Evolutionary conservation across 306 rosid species (phyloP).

Genomic region (Acacia crassicarpa): DNA sequence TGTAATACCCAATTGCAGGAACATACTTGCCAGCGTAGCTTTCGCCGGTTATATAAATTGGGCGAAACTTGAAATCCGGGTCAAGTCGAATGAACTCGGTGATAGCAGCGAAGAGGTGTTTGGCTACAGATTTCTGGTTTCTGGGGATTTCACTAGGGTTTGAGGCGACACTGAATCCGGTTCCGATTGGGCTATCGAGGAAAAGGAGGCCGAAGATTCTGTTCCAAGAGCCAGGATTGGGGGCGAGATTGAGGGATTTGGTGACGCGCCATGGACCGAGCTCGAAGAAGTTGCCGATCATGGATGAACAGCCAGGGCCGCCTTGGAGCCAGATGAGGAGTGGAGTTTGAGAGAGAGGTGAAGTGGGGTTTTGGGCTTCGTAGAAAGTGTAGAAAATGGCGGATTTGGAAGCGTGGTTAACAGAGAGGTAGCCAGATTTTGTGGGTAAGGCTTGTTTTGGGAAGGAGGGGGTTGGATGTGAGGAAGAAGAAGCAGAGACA

Average conservation of each 20-base stretch:
- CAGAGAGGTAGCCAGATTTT: constrained; percentile 70
- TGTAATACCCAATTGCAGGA: not conserved
- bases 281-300: not conserved
- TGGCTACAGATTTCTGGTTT: constrained; percentile 33
- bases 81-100: not conserved
- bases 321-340: not conserved
- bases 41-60: not conserved
- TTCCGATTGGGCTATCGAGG: constrained; percentile 78
- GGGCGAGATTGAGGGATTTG: constrained; percentile 37
- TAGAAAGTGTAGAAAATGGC: constrained; percentile 79
- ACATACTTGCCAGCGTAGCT: not conserved
- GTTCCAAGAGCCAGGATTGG: constrained; percentile 76
- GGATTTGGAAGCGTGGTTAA: constrained; percentile 45
- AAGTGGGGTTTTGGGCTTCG: constrained; percentile 54
- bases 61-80: not conserved
- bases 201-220: constrained; percentile 62
- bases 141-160: constrained; percentile 59
- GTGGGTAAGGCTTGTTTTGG: constrained; percentile 72
- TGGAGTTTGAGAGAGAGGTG: not conserved
- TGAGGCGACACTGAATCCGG: constrained; percentile 78
- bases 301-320: not conserved
- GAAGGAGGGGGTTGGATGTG: constrained; percentile 26
- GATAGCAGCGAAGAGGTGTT: not conserved
- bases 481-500: constrained; percentile 5
- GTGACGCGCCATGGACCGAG: not conserved